phyloP scores from a whole-genome alignment of 257 asterid species.

The Salvia hispanica region DNA sequence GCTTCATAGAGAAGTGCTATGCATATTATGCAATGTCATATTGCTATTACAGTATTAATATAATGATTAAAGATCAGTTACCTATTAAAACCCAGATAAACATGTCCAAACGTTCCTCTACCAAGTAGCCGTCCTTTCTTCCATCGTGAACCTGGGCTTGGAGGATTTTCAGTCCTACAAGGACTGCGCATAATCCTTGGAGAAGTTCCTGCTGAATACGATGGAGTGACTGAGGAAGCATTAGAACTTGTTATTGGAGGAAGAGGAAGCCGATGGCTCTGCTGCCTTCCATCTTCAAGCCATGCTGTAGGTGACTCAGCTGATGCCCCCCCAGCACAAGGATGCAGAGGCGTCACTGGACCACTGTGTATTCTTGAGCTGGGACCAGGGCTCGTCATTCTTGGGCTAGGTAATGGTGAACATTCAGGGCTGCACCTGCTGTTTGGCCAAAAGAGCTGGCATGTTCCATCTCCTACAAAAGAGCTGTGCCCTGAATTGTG shows the following conservation, averaged over 20 bases:
- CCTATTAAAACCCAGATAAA: conserved; percentile 70
- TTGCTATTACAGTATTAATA: conserved; percentile 20
- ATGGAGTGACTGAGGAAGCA: conserved; percentile 34
- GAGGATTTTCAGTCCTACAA: conserved; percentile 37
- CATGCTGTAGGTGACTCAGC: conserved; percentile 33
- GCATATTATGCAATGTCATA: conserved; percentile 2
- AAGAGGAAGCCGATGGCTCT: conserved; percentile 46
- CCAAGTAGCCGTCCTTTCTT: conserved; percentile 70
- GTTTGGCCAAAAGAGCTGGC: conserved; percentile 46
- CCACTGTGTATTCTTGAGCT: conserved; percentile 51
- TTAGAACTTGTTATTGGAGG: conserved; percentile 41
- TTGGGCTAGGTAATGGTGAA: conserved; percentile 54
- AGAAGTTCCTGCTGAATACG: conserved; percentile 45
- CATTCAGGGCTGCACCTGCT: conserved; percentile 48
- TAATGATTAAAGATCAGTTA: conserved; percentile 28
- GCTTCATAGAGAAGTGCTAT: too few relatives aligned
- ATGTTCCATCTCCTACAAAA: conserved; percentile 42
- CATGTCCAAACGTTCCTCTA: conserved; percentile 70
- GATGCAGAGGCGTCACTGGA: conserved; percentile 41
- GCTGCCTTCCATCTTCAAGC: conserved; percentile 49
- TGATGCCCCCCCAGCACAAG: conserved; percentile 32
- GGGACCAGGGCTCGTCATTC: conserved; percentile 47
- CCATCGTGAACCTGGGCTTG: conserved; percentile 52
- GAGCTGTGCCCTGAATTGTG: conserved; percentile 45
- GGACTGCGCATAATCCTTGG: conserved; percentile 45